A percentile compares a stretch with the other conserved stretches of the same genome.
Evolutionary conservation across 768 basidiomycete genomes (phyloP).

Genomic region (Cubamyces lactineus): DNA sequence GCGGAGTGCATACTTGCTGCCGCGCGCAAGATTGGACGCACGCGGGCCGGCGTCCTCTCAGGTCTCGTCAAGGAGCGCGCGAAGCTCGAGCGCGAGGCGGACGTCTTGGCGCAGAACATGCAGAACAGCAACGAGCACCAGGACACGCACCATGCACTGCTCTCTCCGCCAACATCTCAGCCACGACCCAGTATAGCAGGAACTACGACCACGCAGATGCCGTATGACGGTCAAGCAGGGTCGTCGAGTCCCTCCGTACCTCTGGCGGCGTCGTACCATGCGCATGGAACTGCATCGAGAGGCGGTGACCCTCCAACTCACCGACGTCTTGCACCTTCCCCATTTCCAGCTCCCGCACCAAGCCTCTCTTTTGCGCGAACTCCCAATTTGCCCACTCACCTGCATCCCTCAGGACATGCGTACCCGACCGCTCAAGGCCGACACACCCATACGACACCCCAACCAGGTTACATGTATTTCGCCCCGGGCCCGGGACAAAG

Average conservation of each 20-base stretch:
- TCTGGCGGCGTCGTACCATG: not conserved
- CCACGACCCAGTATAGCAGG: not conserved
- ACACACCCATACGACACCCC: conserved; percentile 2
- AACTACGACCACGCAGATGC: not conserved
- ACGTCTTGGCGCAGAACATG: conserved; percentile 29
- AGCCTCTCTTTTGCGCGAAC: conserved; percentile 7
- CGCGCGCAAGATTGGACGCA: conserved; percentile 67
- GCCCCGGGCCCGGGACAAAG: conserved; percentile 7
- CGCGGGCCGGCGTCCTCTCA: conserved; percentile 58
- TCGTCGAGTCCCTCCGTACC: conserved; percentile 16
- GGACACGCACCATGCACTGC: not conserved
- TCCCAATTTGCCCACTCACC: conserved; percentile 26
- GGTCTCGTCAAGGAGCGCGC: conserved; percentile 46
- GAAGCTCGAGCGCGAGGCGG: conserved; percentile 2
- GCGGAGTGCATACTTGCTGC: conserved; percentile 73
- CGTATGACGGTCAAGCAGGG: not conserved
- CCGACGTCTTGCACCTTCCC: conserved; percentile 18
- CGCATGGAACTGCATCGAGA: not conserved
- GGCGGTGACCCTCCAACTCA: not conserved
- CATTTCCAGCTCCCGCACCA: conserved; percentile 13
- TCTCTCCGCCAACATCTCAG: conserved; percentile 3
- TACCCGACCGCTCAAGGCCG: not conserved
- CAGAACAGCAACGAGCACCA: not conserved
- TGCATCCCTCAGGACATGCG: conserved; percentile 22
- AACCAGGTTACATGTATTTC: conserved; percentile 23